A percentile compares a stretch with the other conserved stretches of the same genome.
Evolutionary conservation across 768 basidiomycete genomes (phyloP).

Genomic region (Tylopilus felleus): DNA sequence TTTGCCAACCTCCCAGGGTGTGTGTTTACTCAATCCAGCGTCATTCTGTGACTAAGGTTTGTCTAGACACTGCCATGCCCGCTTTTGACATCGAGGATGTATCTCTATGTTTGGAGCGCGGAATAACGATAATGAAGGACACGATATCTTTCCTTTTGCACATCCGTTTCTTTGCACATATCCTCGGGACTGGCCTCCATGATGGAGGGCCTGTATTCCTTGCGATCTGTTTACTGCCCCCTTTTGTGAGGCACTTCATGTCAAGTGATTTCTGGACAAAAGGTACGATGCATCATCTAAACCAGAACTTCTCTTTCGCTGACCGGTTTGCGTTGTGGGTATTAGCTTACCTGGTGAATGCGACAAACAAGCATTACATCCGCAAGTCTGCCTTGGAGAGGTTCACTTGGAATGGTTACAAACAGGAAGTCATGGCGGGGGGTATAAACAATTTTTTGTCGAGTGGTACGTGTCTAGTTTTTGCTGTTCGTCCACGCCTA

Average conservation of each 20-base stretch:
- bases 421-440: slow-evolving; percentile 24
- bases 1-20: no score
- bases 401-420: slow-evolving; percentile 8
- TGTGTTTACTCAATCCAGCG: not conserved
- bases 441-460: slow-evolving; percentile 12
- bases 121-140: slow-evolving; percentile 7
- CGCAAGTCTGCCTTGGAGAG: slow-evolving; percentile 22
- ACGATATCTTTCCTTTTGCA: slow-evolving; percentile 22
- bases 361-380: slow-evolving; percentile 16
- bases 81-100: not conserved
- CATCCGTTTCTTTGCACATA: slow-evolving; percentile 17
- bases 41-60: not conserved
- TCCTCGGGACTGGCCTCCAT: slow-evolving; percentile 13
- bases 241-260: not conserved
- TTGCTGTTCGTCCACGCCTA: no score
- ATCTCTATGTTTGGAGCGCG: slow-evolving; percentile 11
- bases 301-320: not conserved
- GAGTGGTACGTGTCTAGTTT: slow-evolving; percentile 11
- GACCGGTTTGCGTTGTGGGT: not conserved
- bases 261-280: slow-evolving; percentile 20
- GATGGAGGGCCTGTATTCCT: slow-evolving; percentile 22
- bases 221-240: slow-evolving; percentile 18
- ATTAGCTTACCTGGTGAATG: slow-evolving; percentile 19
- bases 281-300: slow-evolving; percentile 9
- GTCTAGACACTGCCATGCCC: slow-evolving; percentile 4